A percentile compares a stretch with the other conserved stretches of the same genome.
Conservation (phyloP, 1,284 basidiomycete species). For the Austropuccinia psidii region DNA sequence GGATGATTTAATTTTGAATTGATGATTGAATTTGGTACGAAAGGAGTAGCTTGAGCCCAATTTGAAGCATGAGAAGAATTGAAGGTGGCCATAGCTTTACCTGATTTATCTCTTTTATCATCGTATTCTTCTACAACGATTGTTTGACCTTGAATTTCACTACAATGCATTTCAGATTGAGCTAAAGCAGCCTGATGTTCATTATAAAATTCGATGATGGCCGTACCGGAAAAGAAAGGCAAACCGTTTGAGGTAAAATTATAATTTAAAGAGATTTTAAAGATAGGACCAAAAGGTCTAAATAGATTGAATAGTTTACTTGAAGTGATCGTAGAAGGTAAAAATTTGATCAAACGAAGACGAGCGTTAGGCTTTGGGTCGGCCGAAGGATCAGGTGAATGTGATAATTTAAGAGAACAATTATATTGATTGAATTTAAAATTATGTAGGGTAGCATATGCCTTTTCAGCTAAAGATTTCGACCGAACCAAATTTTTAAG, state of each 20-base stretch:
- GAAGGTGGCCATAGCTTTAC: not conserved
- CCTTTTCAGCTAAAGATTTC: conserved; percentile 64
- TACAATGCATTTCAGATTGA: conserved; percentile 38
- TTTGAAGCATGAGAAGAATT: conserved; percentile 5
- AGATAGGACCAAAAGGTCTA: conserved; percentile 54
- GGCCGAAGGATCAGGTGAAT: conserved; percentile 66
- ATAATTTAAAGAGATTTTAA: conserved; percentile 37
- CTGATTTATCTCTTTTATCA: conserved; percentile 19
- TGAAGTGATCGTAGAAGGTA: conserved; percentile 67
- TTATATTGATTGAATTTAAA: conserved; percentile 59
- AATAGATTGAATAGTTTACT: conserved; percentile 62
- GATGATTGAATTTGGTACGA: conserved; percentile 14
- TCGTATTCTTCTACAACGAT: conserved; percentile 39
- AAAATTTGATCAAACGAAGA: conserved; percentile 63
- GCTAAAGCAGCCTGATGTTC: conserved; percentile 38
- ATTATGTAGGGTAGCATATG: conserved; percentile 67
- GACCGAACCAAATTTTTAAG: not conserved
- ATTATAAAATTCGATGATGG: conserved; percentile 38
- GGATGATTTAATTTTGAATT: not conserved
- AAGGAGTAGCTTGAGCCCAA: conserved; percentile 35
- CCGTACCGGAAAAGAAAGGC: conserved; percentile 34
- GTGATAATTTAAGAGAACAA: conserved; percentile 57
- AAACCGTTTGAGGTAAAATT: not conserved
- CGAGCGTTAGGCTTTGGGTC: conserved; percentile 57
- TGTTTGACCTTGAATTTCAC: conserved; percentile 38